Percentiles rank a stretch among this genome's conserved stretches.
Conservation (phyloP, 768 basidiomycete genomes). For the Leccinum longicurvipes region DNA sequence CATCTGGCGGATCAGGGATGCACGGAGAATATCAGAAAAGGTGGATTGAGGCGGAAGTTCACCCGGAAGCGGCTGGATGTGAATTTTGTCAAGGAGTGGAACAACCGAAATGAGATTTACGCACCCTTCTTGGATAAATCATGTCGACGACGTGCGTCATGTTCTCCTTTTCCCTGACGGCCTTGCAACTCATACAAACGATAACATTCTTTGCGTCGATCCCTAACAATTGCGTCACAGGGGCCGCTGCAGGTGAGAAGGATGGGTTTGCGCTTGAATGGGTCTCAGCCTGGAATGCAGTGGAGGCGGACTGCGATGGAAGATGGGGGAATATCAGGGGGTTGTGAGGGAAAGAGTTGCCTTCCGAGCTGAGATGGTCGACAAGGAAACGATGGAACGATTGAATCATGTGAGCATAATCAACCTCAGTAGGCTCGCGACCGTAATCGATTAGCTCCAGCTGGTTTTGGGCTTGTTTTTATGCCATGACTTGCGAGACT, state of each 20-base stretch:
- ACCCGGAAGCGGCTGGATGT: slow-evolving; percentile 32
- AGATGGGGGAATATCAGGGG: slow-evolving; percentile 44
- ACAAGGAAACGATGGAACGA: slow-evolving; percentile 92
- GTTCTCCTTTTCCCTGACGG: slow-evolving; percentile 68
- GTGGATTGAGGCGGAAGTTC: slow-evolving; percentile 40
- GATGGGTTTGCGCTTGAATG: slow-evolving; percentile 11
- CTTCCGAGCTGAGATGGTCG: slow-evolving; percentile 78
- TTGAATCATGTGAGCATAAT: slow-evolving; percentile 89
- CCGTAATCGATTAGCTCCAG: slow-evolving; percentile 90
- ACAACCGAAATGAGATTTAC: slow-evolving; percentile 7
- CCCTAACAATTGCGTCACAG: slow-evolving; percentile 83
- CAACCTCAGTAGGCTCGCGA: slow-evolving; percentile 64
- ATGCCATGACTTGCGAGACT: not conserved
- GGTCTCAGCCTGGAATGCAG: slow-evolving; percentile 19
- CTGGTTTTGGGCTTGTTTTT: slow-evolving; percentile 57
- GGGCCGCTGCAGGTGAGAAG: slow-evolving; percentile 50
- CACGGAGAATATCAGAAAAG: slow-evolving; percentile 66
- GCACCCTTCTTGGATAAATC: slow-evolving; percentile 80
- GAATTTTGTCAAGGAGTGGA: not conserved
- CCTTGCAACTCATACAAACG: slow-evolving; percentile 72
- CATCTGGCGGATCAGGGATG: slow-evolving; percentile 77
- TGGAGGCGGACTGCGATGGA: slow-evolving; percentile 4
- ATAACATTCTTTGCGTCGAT: slow-evolving; percentile 74
- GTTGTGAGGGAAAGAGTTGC: slow-evolving; percentile 60
- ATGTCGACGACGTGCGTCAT: slow-evolving; percentile 84